These are phyloP conservation scores for Neostapfia colusana DNA, from an alignment of 176 grass and related monocot genomes.

Conservation along the genomic window DNA sequence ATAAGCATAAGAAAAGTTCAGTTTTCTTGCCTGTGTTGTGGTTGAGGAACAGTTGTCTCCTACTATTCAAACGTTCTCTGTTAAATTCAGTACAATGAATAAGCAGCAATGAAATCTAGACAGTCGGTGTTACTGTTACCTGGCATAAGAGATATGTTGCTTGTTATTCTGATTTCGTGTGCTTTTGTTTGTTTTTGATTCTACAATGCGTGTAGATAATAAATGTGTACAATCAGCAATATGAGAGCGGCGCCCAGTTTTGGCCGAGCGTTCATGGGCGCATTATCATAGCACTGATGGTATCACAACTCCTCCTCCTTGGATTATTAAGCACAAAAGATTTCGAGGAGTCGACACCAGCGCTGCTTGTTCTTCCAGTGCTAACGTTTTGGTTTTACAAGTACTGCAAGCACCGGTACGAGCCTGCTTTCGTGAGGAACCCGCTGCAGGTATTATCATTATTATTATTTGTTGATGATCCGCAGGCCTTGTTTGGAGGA, in stretches of 20 bases:
- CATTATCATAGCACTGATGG: conserved; percentile 67
- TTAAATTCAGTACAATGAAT: no score
- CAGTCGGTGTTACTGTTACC: no score
- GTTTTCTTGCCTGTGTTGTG: no score
- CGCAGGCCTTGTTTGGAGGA: no score
- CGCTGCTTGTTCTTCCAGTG: conserved; percentile 77
- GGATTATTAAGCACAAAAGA: conserved; percentile 73
- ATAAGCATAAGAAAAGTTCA: no score
- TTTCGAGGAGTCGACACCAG: conserved; percentile 53
- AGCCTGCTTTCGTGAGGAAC: conserved; percentile 74
- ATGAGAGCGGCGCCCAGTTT: conserved; percentile 81
- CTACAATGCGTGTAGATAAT: conserved; percentile 60
- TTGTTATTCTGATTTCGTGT: no score
- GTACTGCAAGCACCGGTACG: conserved; percentile 77
- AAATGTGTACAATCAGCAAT: conserved; percentile 94
- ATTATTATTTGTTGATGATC: not conserved
- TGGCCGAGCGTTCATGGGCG: conserved; percentile 90
- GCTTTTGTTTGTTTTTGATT: not conserved
- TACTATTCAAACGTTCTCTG: no score
- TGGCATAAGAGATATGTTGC: no score
- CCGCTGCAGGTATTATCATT: conserved; percentile 58
- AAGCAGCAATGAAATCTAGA: no score
- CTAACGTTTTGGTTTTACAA: conserved; percentile 80
- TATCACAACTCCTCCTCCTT: conserved; percentile 82
- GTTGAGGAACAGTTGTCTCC: no score